Conservation (phyloP, 345 rosid genomes). For the Brassica napus region DNA sequence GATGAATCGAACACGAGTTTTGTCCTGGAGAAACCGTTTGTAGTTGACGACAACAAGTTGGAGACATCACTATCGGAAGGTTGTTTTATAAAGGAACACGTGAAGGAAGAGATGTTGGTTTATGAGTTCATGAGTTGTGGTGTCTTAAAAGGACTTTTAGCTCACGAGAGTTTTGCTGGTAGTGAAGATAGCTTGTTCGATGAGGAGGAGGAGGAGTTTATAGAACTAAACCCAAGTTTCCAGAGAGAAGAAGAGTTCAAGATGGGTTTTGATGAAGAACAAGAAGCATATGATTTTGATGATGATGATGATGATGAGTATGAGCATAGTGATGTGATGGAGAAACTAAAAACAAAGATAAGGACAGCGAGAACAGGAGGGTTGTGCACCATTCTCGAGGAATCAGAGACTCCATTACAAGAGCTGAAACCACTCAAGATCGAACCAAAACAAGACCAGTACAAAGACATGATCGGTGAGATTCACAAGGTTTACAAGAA, state of each 20-base stretch:
- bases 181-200: constrained; percentile 27
- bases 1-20: not conserved
- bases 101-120: constrained; percentile 33
- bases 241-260: constrained; percentile 30
- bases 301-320: constrained; percentile 34
- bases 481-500: constrained; percentile 65
- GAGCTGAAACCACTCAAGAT: constrained; percentile 63
- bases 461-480: constrained; percentile 49
- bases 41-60: constrained; percentile 8
- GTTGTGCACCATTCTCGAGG: constrained; percentile 79
- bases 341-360: constrained; percentile 65
- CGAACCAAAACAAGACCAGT: constrained; percentile 47
- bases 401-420: constrained; percentile 52
- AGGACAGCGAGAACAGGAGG: constrained; percentile 71
- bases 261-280: constrained; percentile 18
- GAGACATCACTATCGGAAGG: constrained; percentile 11
- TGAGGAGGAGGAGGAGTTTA: constrained; percentile 38
- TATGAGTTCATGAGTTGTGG: constrained; percentile 34
- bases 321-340: constrained; percentile 60
- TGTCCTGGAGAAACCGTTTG: constrained; percentile 7
- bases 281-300: constrained; percentile 34
- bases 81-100: constrained; percentile 12
- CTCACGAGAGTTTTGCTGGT: constrained; percentile 27
- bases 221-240: constrained; percentile 46
- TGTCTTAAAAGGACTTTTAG: constrained; percentile 14